Evolutionary conservation across 352 stramenopile species (phyloP).

Genomic region (Elongisporangium undulatum): DNA sequence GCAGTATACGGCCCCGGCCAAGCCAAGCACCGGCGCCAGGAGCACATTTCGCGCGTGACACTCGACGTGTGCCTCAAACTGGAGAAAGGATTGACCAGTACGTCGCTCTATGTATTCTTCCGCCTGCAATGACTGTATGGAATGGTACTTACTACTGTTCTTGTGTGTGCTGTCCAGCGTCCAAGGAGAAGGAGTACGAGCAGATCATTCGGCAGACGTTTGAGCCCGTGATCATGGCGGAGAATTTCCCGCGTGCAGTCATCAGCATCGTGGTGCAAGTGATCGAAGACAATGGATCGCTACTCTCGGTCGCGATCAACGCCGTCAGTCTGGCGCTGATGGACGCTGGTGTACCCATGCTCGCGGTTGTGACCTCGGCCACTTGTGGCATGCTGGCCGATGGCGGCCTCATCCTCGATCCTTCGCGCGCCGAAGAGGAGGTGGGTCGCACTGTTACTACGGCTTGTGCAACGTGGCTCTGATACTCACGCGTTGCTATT

Average conservation of each 20-base stretch:
- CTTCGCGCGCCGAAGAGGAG: slow-evolving; percentile 66
- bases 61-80: slow-evolving; percentile 81
- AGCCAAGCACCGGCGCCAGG: slow-evolving; percentile 62
- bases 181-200: slow-evolving; percentile 84
- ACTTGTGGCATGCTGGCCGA: slow-evolving; percentile 64
- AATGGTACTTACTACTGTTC: not conserved
- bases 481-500: not conserved
- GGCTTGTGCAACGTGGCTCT: not conserved
- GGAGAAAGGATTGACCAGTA: slow-evolving; percentile 69
- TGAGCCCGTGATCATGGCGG: slow-evolving; percentile 53
- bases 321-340: slow-evolving; percentile 71
- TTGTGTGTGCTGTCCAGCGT: slow-evolving; percentile 25
- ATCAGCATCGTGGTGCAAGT: slow-evolving; percentile 87
- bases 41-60: slow-evolving; percentile 57
- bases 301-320: slow-evolving; percentile 80
- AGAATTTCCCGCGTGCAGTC: slow-evolving; percentile 75
- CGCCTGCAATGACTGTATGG: not conserved
- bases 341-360: slow-evolving; percentile 79
- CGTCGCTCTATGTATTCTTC: slow-evolving; percentile 10
- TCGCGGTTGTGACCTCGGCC: slow-evolving; percentile 58
- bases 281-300: slow-evolving; percentile 76
- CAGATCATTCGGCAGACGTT: slow-evolving; percentile 79
- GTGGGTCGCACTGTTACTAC: slow-evolving; percentile 12
- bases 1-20: slow-evolving; percentile 75
- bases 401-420: slow-evolving; percentile 65